A percentile compares a stretch with the other conserved stretches of the same genome.
These are phyloP conservation scores for Phyllosticta citriasiana DNA, from an alignment of 2,329 filamentous ascomycete genomes.

Conservation along the genomic window DNA sequence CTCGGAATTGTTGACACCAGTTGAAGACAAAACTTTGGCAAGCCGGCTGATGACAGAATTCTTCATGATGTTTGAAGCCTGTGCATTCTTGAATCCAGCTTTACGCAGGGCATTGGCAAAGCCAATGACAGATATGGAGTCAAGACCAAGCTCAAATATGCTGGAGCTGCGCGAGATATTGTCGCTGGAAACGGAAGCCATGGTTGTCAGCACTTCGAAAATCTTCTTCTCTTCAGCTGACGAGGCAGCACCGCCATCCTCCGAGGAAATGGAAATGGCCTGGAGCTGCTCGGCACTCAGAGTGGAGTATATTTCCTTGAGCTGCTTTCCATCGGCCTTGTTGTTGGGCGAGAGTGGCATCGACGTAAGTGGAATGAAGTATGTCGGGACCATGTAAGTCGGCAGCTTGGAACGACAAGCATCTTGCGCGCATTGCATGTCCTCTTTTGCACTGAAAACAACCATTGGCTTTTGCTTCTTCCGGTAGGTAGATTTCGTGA, in stretches of 20 bases:
- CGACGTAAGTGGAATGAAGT: constrained; percentile 59
- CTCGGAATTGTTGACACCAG: neutral
- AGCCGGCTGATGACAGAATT: constrained; percentile 36
- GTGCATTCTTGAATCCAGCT: constrained; percentile 50
- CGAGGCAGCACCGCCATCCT: constrained; percentile 17
- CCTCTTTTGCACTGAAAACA: constrained; percentile 12
- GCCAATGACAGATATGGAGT: constrained; percentile 74
- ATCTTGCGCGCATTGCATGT: constrained; percentile 20
- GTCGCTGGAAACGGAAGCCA: constrained; percentile 37
- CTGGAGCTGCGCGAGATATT: constrained; percentile 49
- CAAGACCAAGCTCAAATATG: constrained; percentile 77
- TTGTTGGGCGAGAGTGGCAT: constrained; percentile 83
- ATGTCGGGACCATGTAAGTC: constrained; percentile 83
- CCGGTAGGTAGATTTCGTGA: constrained; percentile 16
- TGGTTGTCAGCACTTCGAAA: constrained; percentile 43
- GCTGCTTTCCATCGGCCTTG: constrained; percentile 66
- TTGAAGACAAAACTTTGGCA: constrained; percentile 20
- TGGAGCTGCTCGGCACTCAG: constrained; percentile 54
- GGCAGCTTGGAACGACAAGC: constrained; percentile 64
- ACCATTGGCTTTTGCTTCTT: constrained; percentile 16
- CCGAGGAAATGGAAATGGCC: constrained; percentile 29
- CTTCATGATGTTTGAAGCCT: constrained; percentile 58
- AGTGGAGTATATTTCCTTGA: constrained; percentile 56
- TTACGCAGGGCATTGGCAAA: constrained; percentile 56
- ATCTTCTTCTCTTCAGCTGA: constrained; percentile 38